Evolutionary conservation across 208 protist species (phyloP).

Genomic region (Leishmania arabica): DNA sequence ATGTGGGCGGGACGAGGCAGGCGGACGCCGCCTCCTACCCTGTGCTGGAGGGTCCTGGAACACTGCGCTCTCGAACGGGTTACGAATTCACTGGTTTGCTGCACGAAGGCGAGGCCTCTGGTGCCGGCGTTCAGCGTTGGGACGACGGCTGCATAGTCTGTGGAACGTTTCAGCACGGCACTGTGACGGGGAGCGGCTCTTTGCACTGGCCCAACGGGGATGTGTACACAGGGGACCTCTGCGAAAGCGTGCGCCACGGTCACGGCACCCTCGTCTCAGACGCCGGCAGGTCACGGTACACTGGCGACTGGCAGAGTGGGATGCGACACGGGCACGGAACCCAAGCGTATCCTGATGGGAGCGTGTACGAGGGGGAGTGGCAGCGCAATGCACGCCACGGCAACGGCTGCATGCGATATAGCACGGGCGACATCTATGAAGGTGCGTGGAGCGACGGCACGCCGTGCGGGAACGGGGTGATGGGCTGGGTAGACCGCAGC

Average conservation of each 20-base stretch:
- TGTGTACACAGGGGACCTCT: slow-evolving; percentile 59
- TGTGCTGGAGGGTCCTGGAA: slow-evolving; percentile 45
- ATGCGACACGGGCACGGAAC: slow-evolving; percentile 66
- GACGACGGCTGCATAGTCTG: slow-evolving; percentile 45
- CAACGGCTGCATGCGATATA: slow-evolving; percentile 55
- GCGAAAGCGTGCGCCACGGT: slow-evolving; percentile 77
- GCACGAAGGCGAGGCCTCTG: slow-evolving; percentile 50
- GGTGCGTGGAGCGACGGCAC: slow-evolving; percentile 62
- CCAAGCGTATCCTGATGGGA: slow-evolving; percentile 72
- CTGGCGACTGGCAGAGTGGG: slow-evolving; percentile 69
- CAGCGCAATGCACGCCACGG: slow-evolving; percentile 55
- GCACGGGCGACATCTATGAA: slow-evolving; percentile 77
- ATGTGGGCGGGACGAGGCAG: slow-evolving; percentile 27
- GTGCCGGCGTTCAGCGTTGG: slow-evolving; percentile 59
- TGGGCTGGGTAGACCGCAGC: slow-evolving; percentile 72
- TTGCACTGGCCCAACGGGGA: slow-evolving; percentile 75
- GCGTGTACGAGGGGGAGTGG: slow-evolving; percentile 74
- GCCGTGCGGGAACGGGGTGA: slow-evolving; percentile 63
- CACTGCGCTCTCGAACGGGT: slow-evolving; percentile 57
- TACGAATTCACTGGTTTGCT: slow-evolving; percentile 62
- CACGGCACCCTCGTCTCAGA: slow-evolving; percentile 60
- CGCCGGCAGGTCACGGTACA: slow-evolving; percentile 52
- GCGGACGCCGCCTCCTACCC: slow-evolving; percentile 6
- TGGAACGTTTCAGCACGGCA: slow-evolving; percentile 49
- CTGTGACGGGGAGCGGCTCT: slow-evolving; percentile 28